phyloP scores from a whole-genome alignment of 2,329 filamentous ascomycete species.

The Penicillium digitatum region DNA sequence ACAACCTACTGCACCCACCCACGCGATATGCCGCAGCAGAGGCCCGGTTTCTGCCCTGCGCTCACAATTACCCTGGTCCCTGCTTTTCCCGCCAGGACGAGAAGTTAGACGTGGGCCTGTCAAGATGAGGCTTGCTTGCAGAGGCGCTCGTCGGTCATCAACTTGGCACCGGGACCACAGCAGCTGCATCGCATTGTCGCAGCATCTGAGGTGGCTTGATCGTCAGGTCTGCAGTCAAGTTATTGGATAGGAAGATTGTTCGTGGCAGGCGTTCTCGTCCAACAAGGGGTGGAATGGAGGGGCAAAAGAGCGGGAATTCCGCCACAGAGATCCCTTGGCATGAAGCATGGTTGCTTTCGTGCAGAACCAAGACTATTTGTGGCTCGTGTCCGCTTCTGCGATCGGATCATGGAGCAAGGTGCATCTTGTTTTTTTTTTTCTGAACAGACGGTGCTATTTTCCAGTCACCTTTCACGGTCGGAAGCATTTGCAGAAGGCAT shows the following conservation, averaged over 20 bases:
- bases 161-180: slow-evolving; percentile 18
- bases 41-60: slow-evolving; percentile 6
- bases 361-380: slow-evolving; percentile 16
- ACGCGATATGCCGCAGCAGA: not conserved
- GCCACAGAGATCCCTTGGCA: slow-evolving; percentile 20
- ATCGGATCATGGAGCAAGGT: slow-evolving; percentile 3
- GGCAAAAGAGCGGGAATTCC: slow-evolving; percentile 24
- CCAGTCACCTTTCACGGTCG: not conserved
- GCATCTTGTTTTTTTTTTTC: slow-evolving; percentile 3
- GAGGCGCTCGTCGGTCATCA: slow-evolving; percentile 8
- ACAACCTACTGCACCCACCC: not conserved
- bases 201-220: slow-evolving; percentile 10
- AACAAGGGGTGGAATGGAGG: slow-evolving; percentile 9
- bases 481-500: not conserved
- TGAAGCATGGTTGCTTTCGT: slow-evolving; percentile 13
- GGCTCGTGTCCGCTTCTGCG: slow-evolving; percentile 14
- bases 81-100: slow-evolving; percentile 5
- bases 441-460: not conserved
- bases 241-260: not conserved
- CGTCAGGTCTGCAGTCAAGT: slow-evolving; percentile 1
- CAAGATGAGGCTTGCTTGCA: slow-evolving; percentile 10
- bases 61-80: slow-evolving; percentile 2
- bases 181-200: slow-evolving; percentile 12
- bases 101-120: slow-evolving; percentile 10
- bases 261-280: not conserved